These are phyloP conservation scores for Protea cynaroides DNA, from an alignment of 164 flowering plant species.

Conservation along the genomic window DNA sequence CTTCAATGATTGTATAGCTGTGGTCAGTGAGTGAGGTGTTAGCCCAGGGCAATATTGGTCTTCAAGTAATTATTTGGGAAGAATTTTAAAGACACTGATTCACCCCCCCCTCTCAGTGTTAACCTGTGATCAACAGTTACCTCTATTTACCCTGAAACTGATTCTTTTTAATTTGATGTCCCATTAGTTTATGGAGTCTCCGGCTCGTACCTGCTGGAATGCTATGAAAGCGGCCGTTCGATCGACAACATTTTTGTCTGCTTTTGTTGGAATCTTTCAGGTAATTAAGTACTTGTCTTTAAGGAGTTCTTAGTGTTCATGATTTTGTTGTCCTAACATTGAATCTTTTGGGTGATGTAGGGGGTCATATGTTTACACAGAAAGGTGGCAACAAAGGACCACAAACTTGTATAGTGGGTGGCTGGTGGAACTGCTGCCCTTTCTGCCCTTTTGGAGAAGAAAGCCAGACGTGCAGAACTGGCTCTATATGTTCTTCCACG, in stretches of 20 bases:
- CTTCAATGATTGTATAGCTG: too few species aligned
- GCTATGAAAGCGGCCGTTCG: slow-evolving; percentile 85
- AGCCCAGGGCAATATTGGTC: too few species aligned
- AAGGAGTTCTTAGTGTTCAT: slow-evolving; percentile 1
- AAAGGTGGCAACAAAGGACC: slow-evolving; percentile 78
- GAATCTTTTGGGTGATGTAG: slow-evolving; percentile 31
- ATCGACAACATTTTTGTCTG: slow-evolving; percentile 86
- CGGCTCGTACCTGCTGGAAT: slow-evolving; percentile 66
- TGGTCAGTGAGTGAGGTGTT: too few species aligned
- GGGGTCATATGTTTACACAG: slow-evolving; percentile 89
- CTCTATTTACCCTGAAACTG: neutral
- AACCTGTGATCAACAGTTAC: too few species aligned
- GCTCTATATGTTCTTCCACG: slow-evolving; percentile 95
- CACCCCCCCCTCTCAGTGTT: too few species aligned
- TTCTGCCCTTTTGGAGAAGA: slow-evolving; percentile 89
- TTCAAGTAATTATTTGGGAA: too few species aligned
- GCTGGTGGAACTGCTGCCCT: slow-evolving; percentile 85
- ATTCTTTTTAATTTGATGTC: slow-evolving; percentile 4
- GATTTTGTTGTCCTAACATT: neutral
- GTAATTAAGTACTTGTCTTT: slow-evolving; percentile 24
- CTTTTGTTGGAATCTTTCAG: slow-evolving; percentile 96
- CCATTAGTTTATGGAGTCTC: slow-evolving; percentile 75
- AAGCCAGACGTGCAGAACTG: slow-evolving; percentile 78
- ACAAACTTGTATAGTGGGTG: slow-evolving; percentile 89
- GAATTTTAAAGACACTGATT: too few species aligned